Evolutionary conservation across 2,329 filamentous ascomycete genomes (phyloP), one percentile per base, ranked within the genome.

Genomic region (Xylariales sp.): DNA sequence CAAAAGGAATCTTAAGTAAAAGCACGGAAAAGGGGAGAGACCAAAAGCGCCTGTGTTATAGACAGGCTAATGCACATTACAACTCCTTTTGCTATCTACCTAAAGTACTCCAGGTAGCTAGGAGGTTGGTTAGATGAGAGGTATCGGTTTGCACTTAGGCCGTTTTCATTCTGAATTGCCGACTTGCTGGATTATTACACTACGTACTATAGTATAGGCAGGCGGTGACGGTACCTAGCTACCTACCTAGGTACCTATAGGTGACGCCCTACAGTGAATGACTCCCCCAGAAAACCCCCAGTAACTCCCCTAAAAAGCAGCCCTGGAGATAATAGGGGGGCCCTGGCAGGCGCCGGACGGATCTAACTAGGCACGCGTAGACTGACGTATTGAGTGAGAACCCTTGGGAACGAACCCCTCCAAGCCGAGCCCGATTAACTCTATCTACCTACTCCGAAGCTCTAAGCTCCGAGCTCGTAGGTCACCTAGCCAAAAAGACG

Each of bases 341-440:
- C 5, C 1, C 8, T 39, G 12, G 36, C 36, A 39, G 36, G 36
- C 12, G 36, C 12, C 36, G 12, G 36, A 39, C 6, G 12, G 36
- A 39, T 39, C 36, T 39, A 10, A 39, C 34, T 10, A 9, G 36
- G 36, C 8, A 39, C 23, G 23, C 23, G 23, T 23, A 39, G 8
- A 39, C 6, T 39, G 36, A 39, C 36, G 36, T 39, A 39, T 39
- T 39, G 5, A 41, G 39, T 14, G 10, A 41, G 39, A 41, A 41
- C 39, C 39, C 39, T 14, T 41, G 39, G 39, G 39, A 12, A 41
- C 9, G 9, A 41, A 63, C 63, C 66, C 63, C 67, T 69, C 67
- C 50, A 64, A 57, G 34, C 54, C 36, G 23, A 49, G 23, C 43
- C 36, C 32, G 32, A 34, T 34, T 34, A 34, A 14, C n/a, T 28